These are phyloP conservation scores for Collybia mongolica DNA, from an alignment of 768 basidiomycete species.

Conservation along the genomic window DNA sequence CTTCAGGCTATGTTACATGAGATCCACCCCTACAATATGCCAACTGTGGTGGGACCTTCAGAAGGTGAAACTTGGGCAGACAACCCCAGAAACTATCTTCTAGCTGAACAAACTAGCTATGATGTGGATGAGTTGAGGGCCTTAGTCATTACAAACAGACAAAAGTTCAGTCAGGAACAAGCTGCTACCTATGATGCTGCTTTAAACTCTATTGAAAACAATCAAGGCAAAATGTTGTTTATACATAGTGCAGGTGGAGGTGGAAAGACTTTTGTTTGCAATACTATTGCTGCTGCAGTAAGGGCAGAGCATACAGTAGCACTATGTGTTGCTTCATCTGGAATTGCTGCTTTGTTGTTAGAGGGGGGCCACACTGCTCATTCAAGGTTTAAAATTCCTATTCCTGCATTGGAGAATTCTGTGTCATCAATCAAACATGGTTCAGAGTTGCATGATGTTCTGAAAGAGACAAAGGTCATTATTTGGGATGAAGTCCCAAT, in stretches of 20 bases:
- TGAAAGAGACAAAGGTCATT: slow-evolving; percentile 28
- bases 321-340: slow-evolving; percentile 43
- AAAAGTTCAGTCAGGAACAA: slow-evolving; percentile 20
- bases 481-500: slow-evolving; percentile 47
- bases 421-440: slow-evolving; percentile 30
- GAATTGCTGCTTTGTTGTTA: slow-evolving; percentile 40
- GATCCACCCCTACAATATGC: too few relatives aligned
- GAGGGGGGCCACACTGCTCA: slow-evolving; percentile 46
- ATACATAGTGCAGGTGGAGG: slow-evolving; percentile 34
- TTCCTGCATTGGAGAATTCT: slow-evolving; percentile 26
- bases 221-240: slow-evolving; percentile 25
- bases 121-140: not conserved
- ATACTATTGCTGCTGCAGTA: slow-evolving; percentile 23
- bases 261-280: slow-evolving; percentile 37
- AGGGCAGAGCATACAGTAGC: slow-evolving; percentile 24
- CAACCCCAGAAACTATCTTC: not conserved
- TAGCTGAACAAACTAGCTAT: slow-evolving; percentile 1
- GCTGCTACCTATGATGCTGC: slow-evolving; percentile 19
- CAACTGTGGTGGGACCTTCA: too few relatives aligned
- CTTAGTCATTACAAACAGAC: slow-evolving; percentile 4
- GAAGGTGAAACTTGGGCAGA: too few relatives aligned
- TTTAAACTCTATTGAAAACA: slow-evolving; percentile 14
- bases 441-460: slow-evolving; percentile 24
- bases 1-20: too few relatives aligned
- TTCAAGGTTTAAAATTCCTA: slow-evolving; percentile 48